Percentiles rank a stretch among this genome's conserved stretches.
Evolutionary conservation across 148 eudicot genomes (phyloP).

Genomic region (Talinum fruticosum): DNA sequence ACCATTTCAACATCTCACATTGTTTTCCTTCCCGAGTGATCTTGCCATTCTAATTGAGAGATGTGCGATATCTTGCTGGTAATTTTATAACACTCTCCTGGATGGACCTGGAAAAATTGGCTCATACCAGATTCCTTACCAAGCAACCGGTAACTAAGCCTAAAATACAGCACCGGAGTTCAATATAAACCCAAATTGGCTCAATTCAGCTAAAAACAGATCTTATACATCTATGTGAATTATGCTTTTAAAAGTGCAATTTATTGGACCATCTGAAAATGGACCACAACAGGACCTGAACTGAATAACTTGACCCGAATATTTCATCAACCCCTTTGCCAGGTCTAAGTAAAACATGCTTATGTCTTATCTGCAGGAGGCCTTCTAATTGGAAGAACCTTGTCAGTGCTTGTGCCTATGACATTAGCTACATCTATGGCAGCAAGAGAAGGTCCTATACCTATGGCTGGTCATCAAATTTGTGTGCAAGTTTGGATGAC

Average conservation of each 20-base stretch:
- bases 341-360: slow-evolving; percentile 5
- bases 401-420: slow-evolving; percentile 71
- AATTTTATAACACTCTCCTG: no score
- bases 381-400: slow-evolving; percentile 68
- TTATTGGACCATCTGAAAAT: background rate
- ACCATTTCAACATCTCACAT: background rate
- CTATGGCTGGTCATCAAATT: slow-evolving; percentile 93
- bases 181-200: background rate
- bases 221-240: background rate
- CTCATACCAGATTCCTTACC: background rate
- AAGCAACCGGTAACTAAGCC: no score
- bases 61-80: background rate
- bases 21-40: background rate
- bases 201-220: background rate
- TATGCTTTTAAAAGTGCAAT: background rate
- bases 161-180: no score
- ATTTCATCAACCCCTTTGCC: no score
- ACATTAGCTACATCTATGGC: slow-evolving; percentile 90
- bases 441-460: slow-evolving; percentile 80
- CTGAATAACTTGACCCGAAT: background rate
- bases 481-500: slow-evolving; percentile 91
- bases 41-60: background rate
- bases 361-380: slow-evolving; percentile 47
- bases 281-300: background rate
- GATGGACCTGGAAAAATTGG: no score